Base-by-base conservation (phyloP, 768 basidiomycete genomes). In the Lanmaoa pseudosensibilis region DNA sequence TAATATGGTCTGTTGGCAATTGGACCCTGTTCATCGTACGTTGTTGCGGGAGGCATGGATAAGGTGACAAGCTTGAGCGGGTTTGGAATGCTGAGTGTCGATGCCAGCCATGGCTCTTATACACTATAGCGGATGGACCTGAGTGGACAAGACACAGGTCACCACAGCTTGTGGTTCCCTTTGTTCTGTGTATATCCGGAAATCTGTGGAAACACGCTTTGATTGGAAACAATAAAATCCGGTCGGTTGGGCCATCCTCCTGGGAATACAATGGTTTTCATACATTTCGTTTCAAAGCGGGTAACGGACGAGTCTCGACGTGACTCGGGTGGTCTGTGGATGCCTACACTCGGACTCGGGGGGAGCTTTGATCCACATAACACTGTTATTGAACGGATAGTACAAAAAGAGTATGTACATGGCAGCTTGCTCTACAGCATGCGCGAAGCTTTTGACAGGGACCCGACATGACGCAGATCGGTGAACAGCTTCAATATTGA, bases 121-220 rank as follows among this genome's bases (percentile, higher is more conserved):
- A 60, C 44, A 16, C 12, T 12, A 18, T 18, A 30, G 16, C 6
- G 19, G 33, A 27, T 61, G 57, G 59, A 51, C 34, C 21, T 45
- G 46, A 19, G 46, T 59, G 56, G 50, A 47, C 52, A 37, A 56
- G 43, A 23, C 59, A 66, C 65, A 44, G 59, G 51, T 39, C 32
- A 16, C 43, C 52, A 58, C 61, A 69, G 59, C 46, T 54, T 55
- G 55, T 59, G 16, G 47, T 39, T 33, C 30, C 13, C 53, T 56
- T 66, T 66, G 65, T 68, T 54, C 21, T 36, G 56, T 46, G 40
- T 37, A 38, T 23, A 46, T 60, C 38, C 25, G 56, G 56, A 58
- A 50, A 46, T 46, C 25, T 37, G 34, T 54, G 41, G 54, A 50
- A 48, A 34, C 9, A 18, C 21, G 55, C 64, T 54, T 64, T 55